Percentiles rank a stretch among this genome's conserved stretches.
Evolutionary conservation across 2,329 filamentous ascomycete genomes (phyloP).

Genomic region (Hypocreales sp.): DNA sequence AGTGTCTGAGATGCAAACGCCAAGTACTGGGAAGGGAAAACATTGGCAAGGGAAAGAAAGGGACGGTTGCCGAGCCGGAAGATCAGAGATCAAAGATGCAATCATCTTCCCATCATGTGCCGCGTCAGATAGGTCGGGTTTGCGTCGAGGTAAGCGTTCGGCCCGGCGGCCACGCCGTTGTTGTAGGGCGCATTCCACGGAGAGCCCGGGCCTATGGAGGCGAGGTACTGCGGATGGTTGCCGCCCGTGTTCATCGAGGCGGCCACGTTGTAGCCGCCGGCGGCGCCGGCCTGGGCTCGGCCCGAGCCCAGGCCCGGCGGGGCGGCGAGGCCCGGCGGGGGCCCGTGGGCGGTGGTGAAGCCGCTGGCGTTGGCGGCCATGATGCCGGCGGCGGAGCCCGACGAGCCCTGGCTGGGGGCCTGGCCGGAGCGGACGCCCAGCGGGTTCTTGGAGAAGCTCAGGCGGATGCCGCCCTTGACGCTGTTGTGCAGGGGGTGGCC

Average conservation of each 20-base stretch:
- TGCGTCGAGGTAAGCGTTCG: conserved; percentile 6
- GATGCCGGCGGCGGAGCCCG: conserved; percentile 33
- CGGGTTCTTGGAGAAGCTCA: conserved; percentile 96
- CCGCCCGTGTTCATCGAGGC: conserved; percentile 7
- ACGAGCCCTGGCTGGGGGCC: conserved; percentile 25
- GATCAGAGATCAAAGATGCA: no score
- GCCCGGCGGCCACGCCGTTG: conserved; percentile 8
- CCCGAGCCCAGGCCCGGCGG: conserved; percentile 60
- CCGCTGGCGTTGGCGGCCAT: conserved; percentile 32
- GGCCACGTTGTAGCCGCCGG: conserved; percentile 9
- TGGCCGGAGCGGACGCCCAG: conserved; percentile 78
- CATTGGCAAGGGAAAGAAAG: no score
- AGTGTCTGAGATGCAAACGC: no score
- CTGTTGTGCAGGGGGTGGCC: conserved; percentile 80
- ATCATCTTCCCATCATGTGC: conserved; percentile 19
- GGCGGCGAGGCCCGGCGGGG: conserved; percentile 65
- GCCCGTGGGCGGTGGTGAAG: conserved; percentile 56
- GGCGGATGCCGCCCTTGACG: conserved; percentile 81
- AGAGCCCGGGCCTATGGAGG: conserved; percentile 5
- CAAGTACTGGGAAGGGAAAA: no score
- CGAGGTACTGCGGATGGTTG: conserved; percentile 3
- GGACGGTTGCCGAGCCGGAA: no score
- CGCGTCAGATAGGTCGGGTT: conserved; percentile 12
- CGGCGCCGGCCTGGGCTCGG: conserved; percentile 8
- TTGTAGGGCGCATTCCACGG: conserved; percentile 10